phyloP scores from a whole-genome alignment of 176 grass and related monocot genomes.

The Zea mays region DNA sequence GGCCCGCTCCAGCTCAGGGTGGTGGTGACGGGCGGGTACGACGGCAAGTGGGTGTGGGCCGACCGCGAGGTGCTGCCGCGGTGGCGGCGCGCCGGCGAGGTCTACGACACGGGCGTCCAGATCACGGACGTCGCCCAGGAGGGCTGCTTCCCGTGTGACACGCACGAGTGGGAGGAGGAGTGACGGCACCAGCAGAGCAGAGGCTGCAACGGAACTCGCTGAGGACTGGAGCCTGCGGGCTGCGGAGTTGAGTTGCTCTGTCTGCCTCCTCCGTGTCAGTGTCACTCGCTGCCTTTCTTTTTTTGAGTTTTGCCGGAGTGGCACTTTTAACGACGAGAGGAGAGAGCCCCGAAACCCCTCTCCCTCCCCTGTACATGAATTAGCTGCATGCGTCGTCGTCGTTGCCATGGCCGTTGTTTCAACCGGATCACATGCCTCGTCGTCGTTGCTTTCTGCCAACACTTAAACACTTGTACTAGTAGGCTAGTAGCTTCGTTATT shows the following conservation, averaged over 20 bases:
- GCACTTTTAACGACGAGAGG: too few relatives aligned
- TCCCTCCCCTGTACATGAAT: too few relatives aligned
- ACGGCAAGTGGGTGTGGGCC: slow-evolving; percentile 88
- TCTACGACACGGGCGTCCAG: slow-evolving; percentile 72
- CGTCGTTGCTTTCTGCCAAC: slow-evolving; percentile 28
- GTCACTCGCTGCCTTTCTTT: too few relatives aligned
- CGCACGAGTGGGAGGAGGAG: slow-evolving; percentile 54
- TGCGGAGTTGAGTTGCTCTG: too few relatives aligned
- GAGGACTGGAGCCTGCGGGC: too few relatives aligned
- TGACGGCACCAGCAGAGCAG: neutral
- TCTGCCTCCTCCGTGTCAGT: too few relatives aligned
- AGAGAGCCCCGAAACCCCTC: too few relatives aligned
- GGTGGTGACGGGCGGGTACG: slow-evolving; percentile 88
- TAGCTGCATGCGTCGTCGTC: neutral
- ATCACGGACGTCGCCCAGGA: slow-evolving; percentile 70
- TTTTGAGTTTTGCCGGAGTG: too few relatives aligned
- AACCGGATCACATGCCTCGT: slow-evolving; percentile 17
- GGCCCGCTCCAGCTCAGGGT: slow-evolving; percentile 81
- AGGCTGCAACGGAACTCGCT: neutral
- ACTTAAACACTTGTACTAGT: too few relatives aligned
- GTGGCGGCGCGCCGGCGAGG: slow-evolving; percentile 56
- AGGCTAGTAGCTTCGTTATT: too few relatives aligned
- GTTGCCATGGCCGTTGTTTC: slow-evolving; percentile 17
- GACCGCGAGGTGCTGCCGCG: slow-evolving; percentile 55
- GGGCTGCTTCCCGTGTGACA: slow-evolving; percentile 69